Evolutionary conservation across 1,139 yeast genomes (phyloP).

Genomic region (Hansenula lynferdii): DNA sequence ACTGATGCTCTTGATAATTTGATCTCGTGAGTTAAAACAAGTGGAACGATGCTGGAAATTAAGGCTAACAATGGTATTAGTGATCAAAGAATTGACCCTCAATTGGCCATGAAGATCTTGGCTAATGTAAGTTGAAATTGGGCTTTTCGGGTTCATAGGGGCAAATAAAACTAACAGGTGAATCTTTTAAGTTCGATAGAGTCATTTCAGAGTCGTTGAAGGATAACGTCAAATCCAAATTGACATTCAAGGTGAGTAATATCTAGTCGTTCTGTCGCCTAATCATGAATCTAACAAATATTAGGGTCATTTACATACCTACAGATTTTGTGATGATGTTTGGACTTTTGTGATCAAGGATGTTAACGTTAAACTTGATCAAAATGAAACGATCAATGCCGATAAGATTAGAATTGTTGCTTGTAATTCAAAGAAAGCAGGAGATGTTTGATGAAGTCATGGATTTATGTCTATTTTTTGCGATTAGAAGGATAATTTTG

Average conservation of each 20-base stretch:
- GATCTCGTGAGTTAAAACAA: slow-evolving; percentile 64
- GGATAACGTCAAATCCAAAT: slow-evolving; percentile 70
- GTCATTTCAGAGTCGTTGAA: slow-evolving; percentile 80
- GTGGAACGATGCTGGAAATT: no score
- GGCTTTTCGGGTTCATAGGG: no score
- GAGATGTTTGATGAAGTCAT: slow-evolving; percentile 45
- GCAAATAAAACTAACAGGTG: not conserved
- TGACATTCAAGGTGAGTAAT: slow-evolving; percentile 56
- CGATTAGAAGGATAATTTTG: no score
- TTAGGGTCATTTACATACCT: slow-evolving; percentile 83
- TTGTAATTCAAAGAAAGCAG: slow-evolving; percentile 82
- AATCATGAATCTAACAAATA: not conserved
- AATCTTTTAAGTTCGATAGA: slow-evolving; percentile 63
- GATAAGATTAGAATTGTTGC: slow-evolving; percentile 96
- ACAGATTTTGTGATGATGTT: slow-evolving; percentile 96
- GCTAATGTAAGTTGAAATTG: slow-evolving; percentile 57
- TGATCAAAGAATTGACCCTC: slow-evolving; percentile 82
- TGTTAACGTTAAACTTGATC: slow-evolving; percentile 76
- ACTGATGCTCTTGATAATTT: slow-evolving; percentile 89
- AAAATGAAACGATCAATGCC: slow-evolving; percentile 57
- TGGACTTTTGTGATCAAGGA: slow-evolving; percentile 97
- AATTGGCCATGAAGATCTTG: slow-evolving; percentile 85
- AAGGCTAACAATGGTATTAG: no score
- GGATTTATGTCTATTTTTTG: no score
- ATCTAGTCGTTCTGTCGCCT: no score